phyloP scores from a whole-genome alignment of 1,139 yeast genomes.

The Williopsis jadinii region DNA sequence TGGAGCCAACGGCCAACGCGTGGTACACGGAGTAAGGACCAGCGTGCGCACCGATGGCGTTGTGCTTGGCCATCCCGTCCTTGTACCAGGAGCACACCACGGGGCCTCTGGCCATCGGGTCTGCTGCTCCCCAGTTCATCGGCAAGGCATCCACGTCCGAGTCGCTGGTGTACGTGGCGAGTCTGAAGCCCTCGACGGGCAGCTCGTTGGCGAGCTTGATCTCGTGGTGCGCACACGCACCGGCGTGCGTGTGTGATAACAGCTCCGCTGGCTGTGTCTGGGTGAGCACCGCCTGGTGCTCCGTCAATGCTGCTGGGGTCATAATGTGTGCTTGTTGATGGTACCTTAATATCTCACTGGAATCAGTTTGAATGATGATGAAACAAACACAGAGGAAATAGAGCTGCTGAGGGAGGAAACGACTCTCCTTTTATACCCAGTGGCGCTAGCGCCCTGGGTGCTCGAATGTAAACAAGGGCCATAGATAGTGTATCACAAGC shows the following conservation, averaged over 20 bases:
- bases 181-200: slow-evolving; percentile 27
- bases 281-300: slow-evolving; percentile 3
- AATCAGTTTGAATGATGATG: too few species aligned
- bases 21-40: slow-evolving; percentile 57
- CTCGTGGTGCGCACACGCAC: slow-evolving; percentile 9
- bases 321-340: slow-evolving; percentile 5
- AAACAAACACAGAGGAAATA: too few species aligned
- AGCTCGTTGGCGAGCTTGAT: slow-evolving; percentile 20
- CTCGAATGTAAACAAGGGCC: too few species aligned
- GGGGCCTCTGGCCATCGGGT: slow-evolving; percentile 47
- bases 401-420: too few species aligned
- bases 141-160: slow-evolving; percentile 39
- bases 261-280: slow-evolving; percentile 4
- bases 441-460: too few species aligned
- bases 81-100: slow-evolving; percentile 45
- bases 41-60: slow-evolving; percentile 53
- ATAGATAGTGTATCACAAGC: too few species aligned
- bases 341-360: too few species aligned
- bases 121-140: slow-evolving; percentile 43
- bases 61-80: slow-evolving; percentile 38
- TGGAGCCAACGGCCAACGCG: slow-evolving; percentile 52
- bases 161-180: slow-evolving; percentile 48
- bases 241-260: slow-evolving; percentile 4
- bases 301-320: slow-evolving; percentile 22
- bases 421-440: too few species aligned